Base-by-base conservation (phyloP, 345 rosid genomes). In the Camelina hispida region DNA sequence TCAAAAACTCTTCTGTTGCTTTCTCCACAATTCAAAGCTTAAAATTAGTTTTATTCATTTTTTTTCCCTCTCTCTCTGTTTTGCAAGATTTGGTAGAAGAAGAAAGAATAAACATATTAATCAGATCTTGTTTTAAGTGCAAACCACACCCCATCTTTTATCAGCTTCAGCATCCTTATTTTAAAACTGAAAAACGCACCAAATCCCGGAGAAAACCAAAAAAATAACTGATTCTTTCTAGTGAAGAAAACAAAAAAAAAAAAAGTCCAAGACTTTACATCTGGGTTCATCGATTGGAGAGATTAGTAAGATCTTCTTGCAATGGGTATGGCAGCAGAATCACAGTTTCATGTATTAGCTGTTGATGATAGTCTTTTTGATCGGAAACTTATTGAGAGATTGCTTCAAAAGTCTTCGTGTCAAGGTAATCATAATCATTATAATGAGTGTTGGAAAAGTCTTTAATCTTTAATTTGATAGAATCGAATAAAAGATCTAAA, bases 281-380 rank as follows among this genome's bases (percentile, higher is more conserved):
- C 58, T 63, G 78, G 66, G 65, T 51, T 62, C 47, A 38, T 68
- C 8, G 9, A 7, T 68, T 55, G 37, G 56, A 43, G 66, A 44
- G 78, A 28, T 28, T 3, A 34, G 37, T 6, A 7, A 76, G 81
- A 68, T 76, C 75, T 44, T 54, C 3, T 20, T 61, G 71, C 76
- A 82, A 88, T 88, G 91, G 88, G 88, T 52, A 79, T 83, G 75
- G 87, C 83, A 63, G 83, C 82, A 4, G 91, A 86, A 66, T 74
- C 86, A 0, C 84, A 80, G 83, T 92, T 92, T 69, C 99, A 95
- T 80, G 99, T 95, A 30, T 80, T 95, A 16, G 97, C 99, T 25
- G 97, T 95, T 80, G 99, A 95, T 81, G 97, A 95, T 72, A 89
- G 91, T 69, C 53, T 87, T 32, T 77, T 89, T 2, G 99, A 95